Evolutionary conservation across 495 filamentous ascomycete species (phyloP), one percentile per base, ranked within the genome.

Genomic region (Sphaerosporella brunnea): DNA sequence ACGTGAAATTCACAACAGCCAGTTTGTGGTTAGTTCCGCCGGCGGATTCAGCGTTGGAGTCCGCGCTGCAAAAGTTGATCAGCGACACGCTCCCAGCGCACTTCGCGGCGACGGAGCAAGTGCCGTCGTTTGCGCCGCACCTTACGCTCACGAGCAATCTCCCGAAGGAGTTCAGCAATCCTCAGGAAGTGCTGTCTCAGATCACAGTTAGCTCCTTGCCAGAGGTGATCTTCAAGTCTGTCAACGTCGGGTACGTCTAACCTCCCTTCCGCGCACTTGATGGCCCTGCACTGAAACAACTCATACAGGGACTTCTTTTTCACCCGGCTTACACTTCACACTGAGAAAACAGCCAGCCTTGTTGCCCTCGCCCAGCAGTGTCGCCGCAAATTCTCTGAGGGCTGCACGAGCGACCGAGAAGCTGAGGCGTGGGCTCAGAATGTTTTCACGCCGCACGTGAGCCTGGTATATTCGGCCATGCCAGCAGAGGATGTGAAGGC

Each of bases 11-110:
- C n/a, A n/a, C n/a, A n/a, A n/a, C n/a, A n/a, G n/a, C n/a, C n/a
- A n/a, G n/a, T n/a, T 45, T 60, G 19, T 60, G 56, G 56, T n/a
- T 60, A 9, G 51, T 53, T 9, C 56, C 56, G 28, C 55, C 56
- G 5, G 36, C 47, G 11, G 48, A 49, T 39, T 52, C 41, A n/a
- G 42, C 36, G 2, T 19, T 60, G 21, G 52, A 59, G 28, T 20
- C 28, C 20, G 24, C 37, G 2, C 50, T 60, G 3, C 23, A 20
- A 18, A 47, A 9, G 15, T 52, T 60, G 23, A 60, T 60, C 20
- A 15, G 45, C n/a, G 43, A 36, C 4, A 51, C 56, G 16, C 47
- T 60, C 15, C 57, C 56, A 23, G n/a, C 43, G n/a, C 46, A 57
- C 49, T 60, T 60, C n/a, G 30, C 37, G 11, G 19, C 48, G 8